Evolutionary conservation across 768 basidiomycete species (phyloP).

Genomic region (Rhodotorula toruloides): DNA sequence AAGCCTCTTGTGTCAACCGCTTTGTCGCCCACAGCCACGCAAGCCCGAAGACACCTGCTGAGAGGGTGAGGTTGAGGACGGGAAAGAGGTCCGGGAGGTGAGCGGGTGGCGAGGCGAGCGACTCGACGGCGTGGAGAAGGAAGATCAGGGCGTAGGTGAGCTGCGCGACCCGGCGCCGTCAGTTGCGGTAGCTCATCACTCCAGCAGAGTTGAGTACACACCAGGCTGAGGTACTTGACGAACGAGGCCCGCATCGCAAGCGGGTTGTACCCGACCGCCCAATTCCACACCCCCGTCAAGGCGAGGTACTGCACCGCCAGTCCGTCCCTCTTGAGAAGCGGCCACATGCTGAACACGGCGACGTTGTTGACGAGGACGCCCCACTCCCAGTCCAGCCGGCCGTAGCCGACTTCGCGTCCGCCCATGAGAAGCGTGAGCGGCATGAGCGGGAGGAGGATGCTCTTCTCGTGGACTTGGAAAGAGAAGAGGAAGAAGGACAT

Average conservation of each 20-base stretch:
- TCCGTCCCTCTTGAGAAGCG: constrained; percentile 72
- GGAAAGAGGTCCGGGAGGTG: constrained; percentile 80
- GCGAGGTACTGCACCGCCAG: constrained; percentile 68
- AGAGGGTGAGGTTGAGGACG: constrained; percentile 75
- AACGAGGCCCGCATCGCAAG: constrained; percentile 51
- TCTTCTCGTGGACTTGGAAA: constrained; percentile 95
- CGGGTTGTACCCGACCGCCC: constrained; percentile 70
- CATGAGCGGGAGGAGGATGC: constrained; percentile 75
- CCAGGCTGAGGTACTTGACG: constrained; percentile 46
- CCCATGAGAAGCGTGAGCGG: constrained; percentile 73
- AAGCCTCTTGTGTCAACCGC: constrained; percentile 22
- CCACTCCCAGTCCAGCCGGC: constrained; percentile 61
- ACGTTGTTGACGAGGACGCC: constrained; percentile 73
- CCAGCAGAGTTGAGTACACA: constrained; percentile 17
- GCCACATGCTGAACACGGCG: constrained; percentile 92
- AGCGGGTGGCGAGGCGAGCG: constrained; percentile 59
- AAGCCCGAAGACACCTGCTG: constrained; percentile 70
- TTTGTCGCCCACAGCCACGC: constrained; percentile 67
- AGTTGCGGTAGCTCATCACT: neutral
- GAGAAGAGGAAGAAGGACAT: constrained; percentile 95
- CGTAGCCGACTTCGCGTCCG: constrained; percentile 40
- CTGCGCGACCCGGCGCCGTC: constrained; percentile 44
- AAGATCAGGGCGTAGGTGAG: constrained; percentile 57
- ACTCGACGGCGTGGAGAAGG: constrained; percentile 62
- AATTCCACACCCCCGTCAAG: constrained; percentile 71